These are phyloP conservation scores for Diaporthe humulicola DNA, from an alignment of 2,329 filamentous ascomycete species.

Conservation along the genomic window DNA sequence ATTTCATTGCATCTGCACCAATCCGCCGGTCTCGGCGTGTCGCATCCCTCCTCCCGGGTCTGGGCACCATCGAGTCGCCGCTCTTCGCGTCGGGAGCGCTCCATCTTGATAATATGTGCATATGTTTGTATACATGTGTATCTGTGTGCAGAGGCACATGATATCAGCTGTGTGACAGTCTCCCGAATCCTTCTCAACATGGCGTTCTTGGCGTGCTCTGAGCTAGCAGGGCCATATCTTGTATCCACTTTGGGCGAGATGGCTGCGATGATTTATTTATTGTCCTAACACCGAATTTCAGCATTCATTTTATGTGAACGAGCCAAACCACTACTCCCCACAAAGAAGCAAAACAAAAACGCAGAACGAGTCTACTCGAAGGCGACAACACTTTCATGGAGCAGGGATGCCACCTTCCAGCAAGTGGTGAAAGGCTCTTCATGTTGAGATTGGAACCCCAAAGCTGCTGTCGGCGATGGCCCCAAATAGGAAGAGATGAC, in stretches of 20 bases:
- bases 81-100: background rate
- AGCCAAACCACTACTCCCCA: background rate
- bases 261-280: background rate
- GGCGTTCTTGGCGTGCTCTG: slow-evolving; percentile 4
- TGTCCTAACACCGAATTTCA: background rate
- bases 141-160: no score
- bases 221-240: background rate
- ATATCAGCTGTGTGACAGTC: background rate
- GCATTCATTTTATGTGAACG: background rate
- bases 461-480: background rate
- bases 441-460: background rate
- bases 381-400: background rate
- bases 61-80: background rate
- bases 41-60: background rate
- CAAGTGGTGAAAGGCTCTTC: background rate
- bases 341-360: background rate
- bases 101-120: background rate
- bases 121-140: background rate
- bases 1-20: background rate
- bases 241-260: background rate
- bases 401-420: background rate
- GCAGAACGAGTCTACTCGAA: background rate
- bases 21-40: background rate
- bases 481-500: background rate
- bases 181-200: background rate